Percentiles rank a stretch among this genome's conserved stretches.
Evolutionary conservation across 2,329 filamentous ascomycete species (phyloP).

Genomic region (Ilyonectria mors-panacis): DNA sequence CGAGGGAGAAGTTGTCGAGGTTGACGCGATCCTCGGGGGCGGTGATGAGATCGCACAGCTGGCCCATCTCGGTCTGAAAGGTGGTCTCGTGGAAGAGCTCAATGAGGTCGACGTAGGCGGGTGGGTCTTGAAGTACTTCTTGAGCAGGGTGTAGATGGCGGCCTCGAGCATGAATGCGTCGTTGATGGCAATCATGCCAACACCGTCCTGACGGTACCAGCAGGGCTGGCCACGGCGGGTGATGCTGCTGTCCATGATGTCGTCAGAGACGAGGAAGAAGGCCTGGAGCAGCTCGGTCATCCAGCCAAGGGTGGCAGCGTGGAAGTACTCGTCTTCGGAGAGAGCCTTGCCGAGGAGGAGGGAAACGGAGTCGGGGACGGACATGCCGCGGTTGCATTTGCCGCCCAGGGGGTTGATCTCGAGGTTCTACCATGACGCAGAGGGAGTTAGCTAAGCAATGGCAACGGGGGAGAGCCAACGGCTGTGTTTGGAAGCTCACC

Average conservation of each 20-base stretch:
- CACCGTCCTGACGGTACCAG: conserved; percentile 92
- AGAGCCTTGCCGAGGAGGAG: conserved; percentile 82
- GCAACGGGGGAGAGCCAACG: not conserved
- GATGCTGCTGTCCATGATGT: conserved; percentile 98
- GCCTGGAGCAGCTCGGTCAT: conserved; percentile 98
- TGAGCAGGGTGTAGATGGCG: conserved; percentile 90
- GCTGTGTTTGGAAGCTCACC: conserved; percentile 62
- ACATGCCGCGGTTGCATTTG: conserved; percentile 99
- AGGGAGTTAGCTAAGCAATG: conserved; percentile 3
- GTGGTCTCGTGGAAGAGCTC: conserved; percentile 97
- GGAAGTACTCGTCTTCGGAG: conserved; percentile 87
- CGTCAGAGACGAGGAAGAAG: conserved; percentile 98
- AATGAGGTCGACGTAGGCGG: conserved; percentile 88
- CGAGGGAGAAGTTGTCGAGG: conserved; percentile 93
- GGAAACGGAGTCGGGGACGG: conserved; percentile 91
- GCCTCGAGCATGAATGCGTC: conserved; percentile 97
- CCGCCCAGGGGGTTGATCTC: conserved; percentile 91
- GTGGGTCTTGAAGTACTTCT: conserved; percentile 93
- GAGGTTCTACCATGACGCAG: conserved; percentile 71
- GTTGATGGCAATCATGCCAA: conserved; percentile 98
- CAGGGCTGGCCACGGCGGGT: conserved; percentile 95
- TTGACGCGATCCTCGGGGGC: conserved; percentile 95
- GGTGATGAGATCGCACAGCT: conserved; percentile 94
- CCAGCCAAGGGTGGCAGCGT: conserved; percentile 92
- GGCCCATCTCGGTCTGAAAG: conserved; percentile 95